Evolutionary conservation across 1,284 basidiomycete species (phyloP), one percentile per base, ranked within the genome.

Genomic region (Microbotryomycetes sp.): DNA sequence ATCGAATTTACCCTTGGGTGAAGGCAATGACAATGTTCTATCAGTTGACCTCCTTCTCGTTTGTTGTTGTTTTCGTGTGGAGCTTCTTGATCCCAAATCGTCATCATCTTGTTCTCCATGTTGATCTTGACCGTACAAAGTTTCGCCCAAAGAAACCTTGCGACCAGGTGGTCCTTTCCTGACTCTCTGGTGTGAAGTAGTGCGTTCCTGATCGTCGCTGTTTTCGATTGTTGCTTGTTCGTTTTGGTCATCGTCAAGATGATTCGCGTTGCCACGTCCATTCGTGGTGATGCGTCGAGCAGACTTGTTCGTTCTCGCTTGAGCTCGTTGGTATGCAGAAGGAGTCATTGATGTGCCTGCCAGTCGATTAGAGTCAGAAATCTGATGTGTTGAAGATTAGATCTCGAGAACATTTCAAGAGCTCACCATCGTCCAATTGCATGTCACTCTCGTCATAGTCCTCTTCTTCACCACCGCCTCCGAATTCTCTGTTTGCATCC

Each of bases 341-440:
- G 60, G 54, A 49, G 47, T 5, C 16, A 58, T 19, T 26, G 31
- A 23, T 6, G 22, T 19, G 47, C 30, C 29, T 22, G 29, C 32
- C 28, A 23, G 16, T 14, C 42, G 15, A 16, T 14, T 9, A 56
- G 32, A 25, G 6, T 25, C 9, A 64, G n/a, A 47, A 4, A 25
- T 1, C 29, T n/a, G 42, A 32, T n/a, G 36, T 26, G 16, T 31
- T 3, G 25, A 58, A n/a, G 47, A 50, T 53, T 22, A 26, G 62
- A 62, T 49, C 60, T 66, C 49, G 12, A 72, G 72, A 49, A 65
- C 80, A 77, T 73, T 80, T 19, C 19, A 19, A 9, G 36, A 9
- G 36, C 79, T 83, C 80, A 76, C 80, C 80, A 58, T 81, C 80
- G 29, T 82, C 84, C 29, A 87, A 67, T 31, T 85, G 84, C 54